phyloP scores from a whole-genome alignment of 2,329 filamentous ascomycete genomes.

The Colletotrichum sojae region DNA sequence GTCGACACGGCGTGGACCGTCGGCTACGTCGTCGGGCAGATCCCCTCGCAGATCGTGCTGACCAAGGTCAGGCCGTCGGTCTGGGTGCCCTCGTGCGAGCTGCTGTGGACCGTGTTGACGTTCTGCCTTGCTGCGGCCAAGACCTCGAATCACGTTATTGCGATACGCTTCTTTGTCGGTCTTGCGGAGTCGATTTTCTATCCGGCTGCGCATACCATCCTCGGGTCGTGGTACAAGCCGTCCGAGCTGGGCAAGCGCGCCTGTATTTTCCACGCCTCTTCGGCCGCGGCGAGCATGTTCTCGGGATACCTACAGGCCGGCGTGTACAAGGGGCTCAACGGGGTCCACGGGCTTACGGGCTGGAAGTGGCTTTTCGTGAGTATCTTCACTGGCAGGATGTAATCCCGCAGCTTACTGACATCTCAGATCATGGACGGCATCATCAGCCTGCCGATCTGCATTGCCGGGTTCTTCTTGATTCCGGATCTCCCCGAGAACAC shows the following conservation, averaged over 20 bases:
- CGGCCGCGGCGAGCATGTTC: constrained; percentile 68
- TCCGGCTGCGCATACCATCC: constrained; percentile 49
- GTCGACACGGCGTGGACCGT: constrained; percentile 44
- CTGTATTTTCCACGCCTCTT: constrained; percentile 63
- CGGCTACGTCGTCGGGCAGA: constrained; percentile 46
- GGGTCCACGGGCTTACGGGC: constrained; percentile 56
- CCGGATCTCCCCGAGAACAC: constrained; percentile 50
- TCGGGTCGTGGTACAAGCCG: constrained; percentile 60
- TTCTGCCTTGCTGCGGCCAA: constrained; percentile 35
- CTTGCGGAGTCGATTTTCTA: constrained; percentile 55
- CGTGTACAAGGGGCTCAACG: constrained; percentile 65
- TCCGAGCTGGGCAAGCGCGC: constrained; percentile 63
- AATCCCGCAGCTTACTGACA: background rate
- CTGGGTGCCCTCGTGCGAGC: constrained; percentile 47
- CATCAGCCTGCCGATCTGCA: constrained; percentile 58
- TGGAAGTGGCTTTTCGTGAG: constrained; percentile 56
- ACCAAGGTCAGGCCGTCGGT: constrained; percentile 47
- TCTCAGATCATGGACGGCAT: constrained; percentile 57
- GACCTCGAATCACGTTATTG: constrained; percentile 54
- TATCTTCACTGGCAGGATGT: background rate
- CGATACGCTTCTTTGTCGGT: constrained; percentile 59
- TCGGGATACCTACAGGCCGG: constrained; percentile 70
- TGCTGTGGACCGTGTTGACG: constrained; percentile 44
- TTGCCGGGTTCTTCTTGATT: constrained; percentile 56
- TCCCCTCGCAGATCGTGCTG: constrained; percentile 48